phyloP scores from a whole-genome alignment of 2,329 filamentous ascomycete genomes.

The Trichophaea hybrida region DNA sequence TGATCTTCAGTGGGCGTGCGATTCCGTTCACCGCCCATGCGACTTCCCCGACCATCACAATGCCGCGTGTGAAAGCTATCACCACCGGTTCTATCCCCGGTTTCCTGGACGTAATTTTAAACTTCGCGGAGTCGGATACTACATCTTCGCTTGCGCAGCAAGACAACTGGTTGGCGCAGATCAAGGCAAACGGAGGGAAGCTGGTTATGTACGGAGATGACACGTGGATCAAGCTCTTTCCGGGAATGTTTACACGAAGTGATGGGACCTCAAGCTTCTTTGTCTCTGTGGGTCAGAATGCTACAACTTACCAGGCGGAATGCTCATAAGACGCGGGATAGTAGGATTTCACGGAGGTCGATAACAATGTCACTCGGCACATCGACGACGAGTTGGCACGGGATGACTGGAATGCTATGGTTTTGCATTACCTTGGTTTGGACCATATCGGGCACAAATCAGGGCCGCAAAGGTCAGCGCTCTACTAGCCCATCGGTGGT shows the following conservation, averaged over 20 bases:
- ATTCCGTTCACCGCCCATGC: slow-evolving; percentile 92
- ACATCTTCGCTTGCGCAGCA: slow-evolving; percentile 74
- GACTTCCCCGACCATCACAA: slow-evolving; percentile 91
- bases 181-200: slow-evolving; percentile 62
- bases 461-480: slow-evolving; percentile 60
- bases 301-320: neutral
- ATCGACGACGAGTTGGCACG: slow-evolving; percentile 59
- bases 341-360: slow-evolving; percentile 93
- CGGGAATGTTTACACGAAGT: slow-evolving; percentile 65
- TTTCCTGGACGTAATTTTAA: slow-evolving; percentile 91
- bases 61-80: slow-evolving; percentile 93
- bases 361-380: slow-evolving; percentile 92
- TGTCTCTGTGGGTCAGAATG: slow-evolving; percentile 57
- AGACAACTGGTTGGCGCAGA: slow-evolving; percentile 91
- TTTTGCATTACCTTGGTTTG: slow-evolving; percentile 87
- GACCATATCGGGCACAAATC: slow-evolving; percentile 98
- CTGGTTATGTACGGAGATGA: slow-evolving; percentile 95
- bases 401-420: slow-evolving; percentile 80
- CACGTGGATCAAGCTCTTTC: slow-evolving; percentile 95
- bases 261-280: slow-evolving; percentile 98
- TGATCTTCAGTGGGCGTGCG: slow-evolving; percentile 70
- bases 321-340: slow-evolving; percentile 17
- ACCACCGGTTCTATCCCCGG: slow-evolving; percentile 97
- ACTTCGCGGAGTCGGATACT: slow-evolving; percentile 87
- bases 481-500: neutral